Evolutionary conservation across 805 yeast species (phyloP).

Genomic region (Scheffersomyces lignosus): DNA sequence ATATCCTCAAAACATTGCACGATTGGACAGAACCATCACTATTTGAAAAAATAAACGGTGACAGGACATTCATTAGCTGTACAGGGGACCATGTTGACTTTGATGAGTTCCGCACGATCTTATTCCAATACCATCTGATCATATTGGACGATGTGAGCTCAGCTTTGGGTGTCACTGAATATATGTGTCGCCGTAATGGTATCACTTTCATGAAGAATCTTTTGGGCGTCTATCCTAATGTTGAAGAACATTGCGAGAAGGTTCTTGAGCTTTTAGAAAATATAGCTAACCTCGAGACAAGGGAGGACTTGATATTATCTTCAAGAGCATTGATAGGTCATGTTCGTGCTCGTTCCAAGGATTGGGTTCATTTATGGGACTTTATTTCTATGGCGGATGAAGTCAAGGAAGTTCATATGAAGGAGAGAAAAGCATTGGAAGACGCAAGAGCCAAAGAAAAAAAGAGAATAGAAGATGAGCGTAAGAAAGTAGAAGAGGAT

Average conservation of each 20-base stretch:
- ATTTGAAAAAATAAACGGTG: slow-evolving; percentile 23
- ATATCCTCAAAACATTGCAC: slow-evolving; percentile 49
- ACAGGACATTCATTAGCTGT: background rate
- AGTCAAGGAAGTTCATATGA: slow-evolving; percentile 30
- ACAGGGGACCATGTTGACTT: slow-evolving; percentile 13
- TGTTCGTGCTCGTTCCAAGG: slow-evolving; percentile 52
- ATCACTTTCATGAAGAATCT: slow-evolving; percentile 73
- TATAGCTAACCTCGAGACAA: slow-evolving; percentile 52
- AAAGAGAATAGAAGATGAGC: slow-evolving; percentile 11
- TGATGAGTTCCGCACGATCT: slow-evolving; percentile 35
- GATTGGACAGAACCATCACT: slow-evolving; percentile 37
- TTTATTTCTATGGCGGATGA: slow-evolving; percentile 52
- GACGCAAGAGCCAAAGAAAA: slow-evolving; percentile 8
- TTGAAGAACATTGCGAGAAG: slow-evolving; percentile 62
- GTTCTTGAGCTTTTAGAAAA: slow-evolving; percentile 48
- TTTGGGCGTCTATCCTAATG: slow-evolving; percentile 62
- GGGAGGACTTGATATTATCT: slow-evolving; percentile 82
- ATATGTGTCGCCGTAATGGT: slow-evolving; percentile 78
- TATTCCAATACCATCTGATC: slow-evolving; percentile 57
- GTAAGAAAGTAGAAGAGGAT: slow-evolving; percentile 11
- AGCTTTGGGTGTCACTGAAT: slow-evolving; percentile 53
- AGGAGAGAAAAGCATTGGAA: slow-evolving; percentile 19
- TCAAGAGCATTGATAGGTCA: slow-evolving; percentile 71
- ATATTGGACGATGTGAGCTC: slow-evolving; percentile 44
- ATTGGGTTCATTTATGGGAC: slow-evolving; percentile 56